Percentiles rank a stretch among this genome's conserved stretches.
Conservation (phyloP, 768 basidiomycete genomes). For the Mrakia hoshinonis region DNA sequence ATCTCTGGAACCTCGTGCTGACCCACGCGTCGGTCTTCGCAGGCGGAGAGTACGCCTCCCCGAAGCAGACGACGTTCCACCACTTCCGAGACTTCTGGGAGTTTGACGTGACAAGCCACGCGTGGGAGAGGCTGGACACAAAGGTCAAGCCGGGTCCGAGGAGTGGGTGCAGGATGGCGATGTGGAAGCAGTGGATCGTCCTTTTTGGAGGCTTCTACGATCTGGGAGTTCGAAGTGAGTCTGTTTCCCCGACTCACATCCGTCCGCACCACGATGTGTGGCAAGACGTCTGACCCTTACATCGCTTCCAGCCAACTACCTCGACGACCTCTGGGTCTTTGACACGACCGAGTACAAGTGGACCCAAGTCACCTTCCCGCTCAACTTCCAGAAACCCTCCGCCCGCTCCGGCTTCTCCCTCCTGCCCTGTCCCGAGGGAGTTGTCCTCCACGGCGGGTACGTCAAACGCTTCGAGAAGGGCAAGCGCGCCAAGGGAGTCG, state of each 20-base stretch:
- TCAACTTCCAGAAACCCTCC: constrained; percentile 57
- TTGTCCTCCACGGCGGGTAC: constrained; percentile 81
- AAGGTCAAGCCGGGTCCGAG: constrained; percentile 69
- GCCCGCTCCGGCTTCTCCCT: constrained; percentile 65
- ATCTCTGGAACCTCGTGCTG: not conserved
- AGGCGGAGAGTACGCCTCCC: constrained; percentile 79
- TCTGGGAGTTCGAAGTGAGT: constrained; percentile 60
- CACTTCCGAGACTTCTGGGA: constrained; percentile 79
- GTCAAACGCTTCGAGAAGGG: constrained; percentile 83
- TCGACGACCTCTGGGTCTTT: constrained; percentile 73
- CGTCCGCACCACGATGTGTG: not conserved
- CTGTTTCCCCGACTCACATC: no score
- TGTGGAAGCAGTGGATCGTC: constrained; percentile 79
- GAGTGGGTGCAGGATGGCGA: constrained; percentile 74
- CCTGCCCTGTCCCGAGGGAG: constrained; percentile 64
- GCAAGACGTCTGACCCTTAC: not conserved
- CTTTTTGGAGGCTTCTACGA: constrained; percentile 89
- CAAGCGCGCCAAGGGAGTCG: constrained; percentile 73
- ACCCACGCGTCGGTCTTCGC: constrained; percentile 20
- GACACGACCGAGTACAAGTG: constrained; percentile 80
- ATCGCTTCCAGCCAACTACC: constrained; percentile 60
- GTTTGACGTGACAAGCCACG: constrained; percentile 67
- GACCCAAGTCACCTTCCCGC: constrained; percentile 64
- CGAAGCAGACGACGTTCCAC: constrained; percentile 74
- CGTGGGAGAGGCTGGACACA: constrained; percentile 83